A percentile compares a stretch with the other conserved stretches of the same genome.
These are phyloP conservation scores for Trametes elegans DNA, from an alignment of 768 basidiomycete genomes.

Conservation along the genomic window DNA sequence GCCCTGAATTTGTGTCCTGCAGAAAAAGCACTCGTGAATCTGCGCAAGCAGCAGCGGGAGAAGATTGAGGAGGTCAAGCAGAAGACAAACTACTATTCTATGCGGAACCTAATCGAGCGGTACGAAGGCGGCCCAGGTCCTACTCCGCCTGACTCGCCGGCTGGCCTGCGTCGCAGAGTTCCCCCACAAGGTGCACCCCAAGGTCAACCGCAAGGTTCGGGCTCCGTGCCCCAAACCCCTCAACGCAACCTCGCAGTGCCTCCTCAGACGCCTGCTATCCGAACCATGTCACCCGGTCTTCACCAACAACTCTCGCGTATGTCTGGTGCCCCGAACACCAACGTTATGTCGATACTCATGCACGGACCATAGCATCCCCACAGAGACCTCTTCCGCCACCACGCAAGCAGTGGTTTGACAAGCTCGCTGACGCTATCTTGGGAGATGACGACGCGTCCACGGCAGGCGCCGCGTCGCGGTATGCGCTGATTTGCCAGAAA, in stretches of 20 bases:
- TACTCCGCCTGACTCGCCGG: slow-evolving; percentile 32
- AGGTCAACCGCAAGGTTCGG: slow-evolving; percentile 8
- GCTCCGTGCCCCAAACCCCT: slow-evolving; percentile 31
- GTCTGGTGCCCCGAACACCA: slow-evolving; percentile 14
- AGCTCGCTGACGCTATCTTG: slow-evolving; percentile 80
- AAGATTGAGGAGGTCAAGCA: slow-evolving; percentile 97
- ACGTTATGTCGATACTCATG: too few species aligned
- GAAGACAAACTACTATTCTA: slow-evolving; percentile 94
- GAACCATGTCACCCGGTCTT: slow-evolving; percentile 26
- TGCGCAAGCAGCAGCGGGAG: slow-evolving; percentile 75
- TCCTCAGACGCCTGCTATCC: slow-evolving; percentile 21
- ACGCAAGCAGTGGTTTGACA: slow-evolving; percentile 83
- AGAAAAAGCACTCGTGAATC: slow-evolving; percentile 78
- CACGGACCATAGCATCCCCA: slow-evolving; percentile 39
- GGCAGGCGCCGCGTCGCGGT: slow-evolving; percentile 46
- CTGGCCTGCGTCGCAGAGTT: slow-evolving; percentile 39
- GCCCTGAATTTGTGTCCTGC: slow-evolving; percentile 1
- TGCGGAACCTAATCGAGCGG: slow-evolving; percentile 83
- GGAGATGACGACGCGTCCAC: slow-evolving; percentile 61
- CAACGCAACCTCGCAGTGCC: slow-evolving; percentile 25
- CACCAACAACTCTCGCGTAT: slow-evolving; percentile 40
- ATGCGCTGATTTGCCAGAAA: slow-evolving; percentile 85
- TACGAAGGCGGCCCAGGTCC: slow-evolving; percentile 66
- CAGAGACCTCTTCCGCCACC: slow-evolving; percentile 46
- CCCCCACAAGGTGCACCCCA: slow-evolving; percentile 19